Conservation (phyloP, 129 eudicot species). For the Pulicaria dysenterica region DNA sequence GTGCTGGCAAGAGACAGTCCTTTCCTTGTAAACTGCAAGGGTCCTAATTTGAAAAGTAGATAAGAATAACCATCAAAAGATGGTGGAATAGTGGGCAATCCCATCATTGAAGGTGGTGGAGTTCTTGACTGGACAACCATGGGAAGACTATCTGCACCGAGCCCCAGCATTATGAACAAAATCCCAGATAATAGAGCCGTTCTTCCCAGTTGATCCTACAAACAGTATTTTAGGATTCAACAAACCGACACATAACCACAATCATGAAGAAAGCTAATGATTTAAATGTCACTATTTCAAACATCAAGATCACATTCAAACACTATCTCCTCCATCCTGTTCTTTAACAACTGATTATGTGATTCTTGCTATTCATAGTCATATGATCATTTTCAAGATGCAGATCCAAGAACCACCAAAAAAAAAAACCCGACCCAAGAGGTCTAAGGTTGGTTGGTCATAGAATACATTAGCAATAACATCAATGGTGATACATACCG, state of each 20-base stretch:
- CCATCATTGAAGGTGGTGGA: slow-evolving; percentile 82
- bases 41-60: slow-evolving; percentile 75
- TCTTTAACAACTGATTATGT: too few relatives aligned
- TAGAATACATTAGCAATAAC: background rate
- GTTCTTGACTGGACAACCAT: slow-evolving; percentile 74
- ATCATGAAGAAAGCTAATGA: too few relatives aligned
- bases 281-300: too few relatives aligned
- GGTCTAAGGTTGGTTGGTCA: too few relatives aligned
- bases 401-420: too few relatives aligned
- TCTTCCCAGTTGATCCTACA: slow-evolving; percentile 97
- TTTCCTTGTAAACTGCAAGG: slow-evolving; percentile 78
- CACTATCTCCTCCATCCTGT: too few relatives aligned
- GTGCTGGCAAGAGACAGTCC: slow-evolving; percentile 83
- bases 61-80: slow-evolving; percentile 83
- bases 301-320: too few relatives aligned
- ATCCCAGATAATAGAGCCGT: slow-evolving; percentile 73
- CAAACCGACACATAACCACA: slow-evolving; percentile 13
- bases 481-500: slow-evolving; percentile 45
- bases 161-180: slow-evolving; percentile 85
- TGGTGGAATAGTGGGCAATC: slow-evolving; percentile 60
- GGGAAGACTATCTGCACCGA: slow-evolving; percentile 78
- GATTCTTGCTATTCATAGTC: too few relatives aligned
- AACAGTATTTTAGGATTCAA: slow-evolving; percentile 28
- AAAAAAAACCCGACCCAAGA: too few relatives aligned
- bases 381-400: too few relatives aligned